Base-by-base conservation (phyloP, 352 stramenopile genomes). In the Phytophthora megakarya region DNA sequence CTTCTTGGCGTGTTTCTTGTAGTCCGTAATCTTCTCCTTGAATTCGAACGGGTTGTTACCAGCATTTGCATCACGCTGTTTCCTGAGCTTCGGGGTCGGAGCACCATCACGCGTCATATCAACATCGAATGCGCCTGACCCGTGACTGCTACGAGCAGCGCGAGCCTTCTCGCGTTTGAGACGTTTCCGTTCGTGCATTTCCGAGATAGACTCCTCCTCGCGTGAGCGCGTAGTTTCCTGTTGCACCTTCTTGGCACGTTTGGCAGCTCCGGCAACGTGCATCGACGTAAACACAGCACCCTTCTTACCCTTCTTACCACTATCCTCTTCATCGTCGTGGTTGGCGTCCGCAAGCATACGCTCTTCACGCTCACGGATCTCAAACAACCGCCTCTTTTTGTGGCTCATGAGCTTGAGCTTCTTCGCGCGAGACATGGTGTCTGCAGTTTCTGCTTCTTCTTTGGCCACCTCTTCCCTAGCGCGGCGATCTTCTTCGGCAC, bases 11-110 rank as follows among this genome's bases (percentile, higher is more conserved):
- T 96, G 81, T 72, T 94, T 95, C 75, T 95, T 94, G 55, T 80
- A 90, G 70, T 88, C 81, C 67, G 89, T 97, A 70, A 97, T 96
- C 59, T 95, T 96, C 78, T 96, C 84, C 71, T 97, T 96, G 70
- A 94, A 95, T 68, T 92, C 85, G 60, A 92, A 95, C 23, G 65
- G 51, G 50, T 81, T 87, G 66, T 84, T 92, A 18, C 73, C 73
- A 10, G 59, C 61, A 15, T 62, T 61, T 21, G 64, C 76, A 44
- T 88, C 63, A 28, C 74, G 73, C 26, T 76, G 49, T 62, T 81
- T 78, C 38, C 67, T 67, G 6, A 51, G 35, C 69, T 75, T 76
- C 49, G 67, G 56, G 44, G 76, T 72, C 7, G 58, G 43, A 8
- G 67, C 69, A 35, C 62, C 49, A 21, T 73, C 70, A 25, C 46